Evolutionary conservation across 2,329 filamentous ascomycete species (phyloP).

Genomic region (Rhinocladiella mackenziei): DNA sequence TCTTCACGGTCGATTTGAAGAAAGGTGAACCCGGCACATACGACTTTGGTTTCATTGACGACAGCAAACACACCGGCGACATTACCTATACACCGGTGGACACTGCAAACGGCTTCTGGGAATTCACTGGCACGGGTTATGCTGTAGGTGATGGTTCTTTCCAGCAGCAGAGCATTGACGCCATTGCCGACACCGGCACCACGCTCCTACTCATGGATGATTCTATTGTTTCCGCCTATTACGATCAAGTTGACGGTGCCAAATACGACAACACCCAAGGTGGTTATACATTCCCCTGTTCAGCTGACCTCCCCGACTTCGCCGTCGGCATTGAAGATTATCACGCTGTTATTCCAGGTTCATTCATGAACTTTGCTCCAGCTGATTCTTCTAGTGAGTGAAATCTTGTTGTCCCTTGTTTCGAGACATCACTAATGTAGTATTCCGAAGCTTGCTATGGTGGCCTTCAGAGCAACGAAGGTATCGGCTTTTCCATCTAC

Average conservation of each 20-base stretch:
- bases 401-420: background rate
- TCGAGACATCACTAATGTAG: slow-evolving; percentile 1
- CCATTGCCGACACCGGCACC: slow-evolving; percentile 68
- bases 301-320: slow-evolving; percentile 51
- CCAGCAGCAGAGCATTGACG: slow-evolving; percentile 43
- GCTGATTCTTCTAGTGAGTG: slow-evolving; percentile 23
- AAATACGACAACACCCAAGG: slow-evolving; percentile 23
- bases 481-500: slow-evolving; percentile 61
- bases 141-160: slow-evolving; percentile 45
- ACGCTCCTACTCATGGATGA: slow-evolving; percentile 60
- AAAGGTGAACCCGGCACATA: slow-evolving; percentile 51
- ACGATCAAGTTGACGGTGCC: slow-evolving; percentile 53
- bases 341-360: slow-evolving; percentile 50
- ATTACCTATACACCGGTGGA: slow-evolving; percentile 57
- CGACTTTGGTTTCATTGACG: slow-evolving; percentile 59
- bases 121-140: slow-evolving; percentile 56
- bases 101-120: slow-evolving; percentile 59
- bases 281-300: slow-evolving; percentile 45
- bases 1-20: slow-evolving; percentile 56
- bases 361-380: slow-evolving; percentile 48
- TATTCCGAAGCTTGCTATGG: slow-evolving; percentile 58
- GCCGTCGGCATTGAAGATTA: slow-evolving; percentile 49
- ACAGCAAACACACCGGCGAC: slow-evolving; percentile 53
- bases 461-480: slow-evolving; percentile 63
- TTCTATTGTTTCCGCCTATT: slow-evolving; percentile 56